Conservation (phyloP, 2,329 filamentous ascomycete genomes). For the Dothideomycetes sp. region DNA sequence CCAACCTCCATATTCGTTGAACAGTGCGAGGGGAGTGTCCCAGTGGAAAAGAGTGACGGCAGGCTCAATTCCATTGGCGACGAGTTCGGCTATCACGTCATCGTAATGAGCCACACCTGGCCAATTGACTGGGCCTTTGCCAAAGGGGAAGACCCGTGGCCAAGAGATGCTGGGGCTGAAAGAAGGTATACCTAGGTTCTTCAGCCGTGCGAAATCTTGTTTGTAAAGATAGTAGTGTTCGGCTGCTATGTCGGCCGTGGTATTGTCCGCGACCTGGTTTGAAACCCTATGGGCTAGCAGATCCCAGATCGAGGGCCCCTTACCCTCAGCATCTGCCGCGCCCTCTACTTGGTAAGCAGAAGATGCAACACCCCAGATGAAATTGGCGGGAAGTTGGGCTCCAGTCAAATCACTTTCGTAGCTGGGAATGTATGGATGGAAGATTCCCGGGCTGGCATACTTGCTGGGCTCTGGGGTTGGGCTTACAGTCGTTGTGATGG, state of each 20-base stretch:
- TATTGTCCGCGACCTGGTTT: conserved; percentile 21
- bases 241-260: conserved; percentile 35
- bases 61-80: conserved; percentile 26
- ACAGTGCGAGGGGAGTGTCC: conserved; percentile 23
- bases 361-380: conserved; percentile 27
- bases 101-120: conserved; percentile 38
- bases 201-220: conserved; percentile 23
- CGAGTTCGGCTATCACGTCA: conserved; percentile 29
- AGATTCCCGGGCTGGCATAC: conserved; percentile 19
- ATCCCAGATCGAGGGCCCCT: conserved; percentile 19
- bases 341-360: conserved; percentile 24
- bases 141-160: conserved; percentile 40
- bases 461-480: conserved; percentile 24
- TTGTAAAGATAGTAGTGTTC: conserved; percentile 30
- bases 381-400: conserved; percentile 22
- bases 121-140: conserved; percentile 34
- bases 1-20: conserved; percentile 29
- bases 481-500: conserved; percentile 18
- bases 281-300: conserved; percentile 22
- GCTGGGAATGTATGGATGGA: conserved; percentile 20
- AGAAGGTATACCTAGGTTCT: conserved; percentile 24
- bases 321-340: conserved; percentile 18
- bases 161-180: conserved; percentile 37
- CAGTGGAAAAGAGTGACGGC: conserved; percentile 36
- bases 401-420: conserved; percentile 18